Evolutionary conservation across 2,329 filamentous ascomycete genomes (phyloP).

Genomic region (Paracorniculantispora psalliotae): DNA sequence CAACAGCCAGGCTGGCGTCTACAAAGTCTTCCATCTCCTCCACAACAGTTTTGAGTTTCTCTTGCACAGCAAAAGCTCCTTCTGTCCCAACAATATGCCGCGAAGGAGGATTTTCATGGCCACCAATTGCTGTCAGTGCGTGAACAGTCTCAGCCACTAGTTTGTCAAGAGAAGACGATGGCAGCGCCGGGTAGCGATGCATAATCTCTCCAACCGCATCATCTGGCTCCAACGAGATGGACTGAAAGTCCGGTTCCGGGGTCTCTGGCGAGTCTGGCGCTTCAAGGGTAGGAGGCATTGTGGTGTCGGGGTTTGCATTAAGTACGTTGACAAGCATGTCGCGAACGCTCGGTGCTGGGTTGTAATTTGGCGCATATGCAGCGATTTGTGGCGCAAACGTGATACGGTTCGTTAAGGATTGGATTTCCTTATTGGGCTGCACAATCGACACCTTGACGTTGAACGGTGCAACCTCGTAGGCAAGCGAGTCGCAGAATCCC

Average conservation of each 20-base stretch:
- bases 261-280: constrained; percentile 26
- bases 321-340: constrained; percentile 78
- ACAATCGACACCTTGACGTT: constrained; percentile 95
- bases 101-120: constrained; percentile 91
- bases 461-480: constrained; percentile 94
- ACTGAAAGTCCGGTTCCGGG: constrained; percentile 23
- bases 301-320: constrained; percentile 67
- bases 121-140: constrained; percentile 85
- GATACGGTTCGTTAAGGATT: constrained; percentile 80
- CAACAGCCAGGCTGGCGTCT: constrained; percentile 79
- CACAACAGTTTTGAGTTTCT: constrained; percentile 93
- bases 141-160: constrained; percentile 86
- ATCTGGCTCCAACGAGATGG: constrained; percentile 31
- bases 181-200: constrained; percentile 70
- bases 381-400: constrained; percentile 75
- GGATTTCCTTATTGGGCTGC: constrained; percentile 90
- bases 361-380: constrained; percentile 34
- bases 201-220: constrained; percentile 42
- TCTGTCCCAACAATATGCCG: constrained; percentile 91
- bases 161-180: constrained; percentile 61
- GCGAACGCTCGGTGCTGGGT: constrained; percentile 70
- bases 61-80: constrained; percentile 80
- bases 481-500: constrained; percentile 90
- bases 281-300: constrained; percentile 30
- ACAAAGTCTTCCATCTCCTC: constrained; percentile 97